Percentiles rank a stretch among this genome's conserved stretches.
These are phyloP conservation scores for Epicoccum nigrum DNA, from an alignment of 2,329 filamentous ascomycete species.

Conservation along the genomic window DNA sequence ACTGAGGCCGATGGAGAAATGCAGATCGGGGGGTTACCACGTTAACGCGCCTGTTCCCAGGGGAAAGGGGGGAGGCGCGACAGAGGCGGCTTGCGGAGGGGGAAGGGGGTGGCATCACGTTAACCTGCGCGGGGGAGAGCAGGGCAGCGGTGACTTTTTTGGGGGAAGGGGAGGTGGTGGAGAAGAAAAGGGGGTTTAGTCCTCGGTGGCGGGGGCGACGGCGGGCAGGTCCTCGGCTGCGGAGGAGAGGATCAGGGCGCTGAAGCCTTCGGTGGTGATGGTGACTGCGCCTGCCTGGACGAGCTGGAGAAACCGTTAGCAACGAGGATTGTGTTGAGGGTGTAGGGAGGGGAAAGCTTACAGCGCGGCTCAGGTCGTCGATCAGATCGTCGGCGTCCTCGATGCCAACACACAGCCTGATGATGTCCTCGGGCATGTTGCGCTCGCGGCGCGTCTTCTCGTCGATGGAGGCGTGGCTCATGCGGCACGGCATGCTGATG, in stretches of 20 bases:
- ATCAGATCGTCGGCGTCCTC: constrained; percentile 91
- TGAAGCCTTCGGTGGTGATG: constrained; percentile 81
- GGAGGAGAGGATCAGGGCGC: constrained; percentile 56
- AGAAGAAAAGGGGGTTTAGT: constrained; percentile 8
- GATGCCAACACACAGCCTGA: constrained; percentile 93
- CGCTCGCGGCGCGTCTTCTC: constrained; percentile 75
- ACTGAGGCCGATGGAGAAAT: too few species aligned
- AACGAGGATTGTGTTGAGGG: not conserved
- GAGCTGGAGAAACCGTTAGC: constrained; percentile 54
- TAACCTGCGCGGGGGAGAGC: constrained; percentile 32
- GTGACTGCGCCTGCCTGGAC: constrained; percentile 94
- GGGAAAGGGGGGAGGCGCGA: constrained; percentile 19
- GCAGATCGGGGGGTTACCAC: too few species aligned
- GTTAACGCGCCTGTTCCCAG: too few species aligned
- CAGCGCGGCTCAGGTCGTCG: constrained; percentile 88
- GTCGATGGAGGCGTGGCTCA: constrained; percentile 99
- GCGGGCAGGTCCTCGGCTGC: constrained; percentile 17
- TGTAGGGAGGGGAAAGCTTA: constrained; percentile 59
- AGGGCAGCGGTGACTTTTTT: constrained; percentile 46
- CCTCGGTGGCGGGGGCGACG: constrained; percentile 21
- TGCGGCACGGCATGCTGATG: constrained; percentile 99
- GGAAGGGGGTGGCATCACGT: constrained; percentile 42
- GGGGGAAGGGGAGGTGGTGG: too few species aligned
- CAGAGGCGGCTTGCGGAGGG: constrained; percentile 50
- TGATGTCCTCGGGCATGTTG: constrained; percentile 95